A percentile compares a stretch with the other conserved stretches of the same genome.
These are phyloP conservation scores for Castanospermum australe DNA, from an alignment of 306 rosid genomes.

Conservation along the genomic window DNA sequence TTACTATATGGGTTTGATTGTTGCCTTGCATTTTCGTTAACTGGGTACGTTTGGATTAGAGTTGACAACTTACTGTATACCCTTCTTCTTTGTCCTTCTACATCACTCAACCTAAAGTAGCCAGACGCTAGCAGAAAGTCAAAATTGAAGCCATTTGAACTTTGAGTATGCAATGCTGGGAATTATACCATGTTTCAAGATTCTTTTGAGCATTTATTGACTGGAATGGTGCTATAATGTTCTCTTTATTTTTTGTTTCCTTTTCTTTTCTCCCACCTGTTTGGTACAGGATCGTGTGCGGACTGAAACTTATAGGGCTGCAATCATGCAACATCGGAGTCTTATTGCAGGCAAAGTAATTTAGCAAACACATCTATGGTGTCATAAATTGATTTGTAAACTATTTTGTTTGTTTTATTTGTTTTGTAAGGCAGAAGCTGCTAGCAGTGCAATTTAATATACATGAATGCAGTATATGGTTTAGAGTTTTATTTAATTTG, in stretches of 20 bases:
- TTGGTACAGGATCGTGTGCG: slow-evolving; percentile 62
- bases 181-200: too few species aligned
- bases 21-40: too few species aligned
- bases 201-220: too few species aligned
- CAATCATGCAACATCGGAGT: slow-evolving; percentile 60
- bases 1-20: too few species aligned
- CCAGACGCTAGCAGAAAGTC: too few species aligned
- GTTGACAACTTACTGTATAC: too few species aligned
- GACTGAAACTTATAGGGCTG: slow-evolving; percentile 62
- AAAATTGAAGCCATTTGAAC: too few species aligned
- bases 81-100: too few species aligned
- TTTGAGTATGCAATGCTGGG: too few species aligned
- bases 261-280: background rate
- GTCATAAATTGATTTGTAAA: background rate
- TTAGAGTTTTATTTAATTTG: background rate
- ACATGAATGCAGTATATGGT: background rate
- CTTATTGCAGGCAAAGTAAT: slow-evolving; percentile 63
- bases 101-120: too few species aligned
- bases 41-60: too few species aligned
- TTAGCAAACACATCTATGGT: background rate
- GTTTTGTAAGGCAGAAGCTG: background rate
- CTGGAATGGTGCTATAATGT: too few species aligned
- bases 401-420: background rate
- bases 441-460: background rate
- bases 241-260: background rate